Percentiles rank a stretch among this genome's conserved stretches.
Evolutionary conservation across 2,329 filamentous ascomycete species (phyloP).

Genomic region (Tothia fuscella): DNA sequence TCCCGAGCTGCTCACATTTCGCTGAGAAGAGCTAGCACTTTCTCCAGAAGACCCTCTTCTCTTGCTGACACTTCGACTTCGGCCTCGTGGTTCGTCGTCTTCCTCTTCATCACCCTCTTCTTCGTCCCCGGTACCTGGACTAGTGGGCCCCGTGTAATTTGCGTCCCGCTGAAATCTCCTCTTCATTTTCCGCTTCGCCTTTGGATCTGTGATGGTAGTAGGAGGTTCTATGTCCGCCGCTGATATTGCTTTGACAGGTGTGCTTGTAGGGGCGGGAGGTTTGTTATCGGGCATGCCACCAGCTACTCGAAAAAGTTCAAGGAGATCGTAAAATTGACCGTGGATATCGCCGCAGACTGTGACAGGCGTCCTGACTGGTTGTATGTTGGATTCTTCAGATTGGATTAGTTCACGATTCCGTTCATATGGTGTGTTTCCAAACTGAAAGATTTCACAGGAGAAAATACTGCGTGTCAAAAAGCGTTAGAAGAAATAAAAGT

Average conservation of each 20-base stretch:
- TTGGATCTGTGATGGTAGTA: constrained; percentile 76
- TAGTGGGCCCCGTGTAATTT: constrained; percentile 41
- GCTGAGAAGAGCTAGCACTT: constrained; percentile 30
- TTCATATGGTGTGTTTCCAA: background rate
- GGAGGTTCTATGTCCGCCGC: constrained; percentile 90
- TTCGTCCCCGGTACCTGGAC: constrained; percentile 36
- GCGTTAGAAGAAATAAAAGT: background rate
- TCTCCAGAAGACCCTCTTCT: constrained; percentile 26
- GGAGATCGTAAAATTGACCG: constrained; percentile 94
- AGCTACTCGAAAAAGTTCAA: constrained; percentile 92
- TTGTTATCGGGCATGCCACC: constrained; percentile 87
- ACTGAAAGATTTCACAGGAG: too few species aligned
- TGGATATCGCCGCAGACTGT: constrained; percentile 98
- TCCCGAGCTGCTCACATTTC: constrained; percentile 23
- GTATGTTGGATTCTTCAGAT: constrained; percentile 81
- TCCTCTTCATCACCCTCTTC: constrained; percentile 38
- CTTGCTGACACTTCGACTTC: constrained; percentile 29
- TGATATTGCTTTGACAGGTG: constrained; percentile 42
- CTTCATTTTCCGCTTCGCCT: constrained; percentile 74
- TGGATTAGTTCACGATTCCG: background rate
- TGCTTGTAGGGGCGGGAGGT: constrained; percentile 49
- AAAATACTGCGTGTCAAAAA: constrained; percentile 1
- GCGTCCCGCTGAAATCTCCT: constrained; percentile 37
- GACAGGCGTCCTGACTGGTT: constrained; percentile 91
- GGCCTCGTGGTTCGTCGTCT: constrained; percentile 36